Evolutionary conservation across 805 yeast species (phyloP).

Genomic region (Candida michaelii): DNA sequence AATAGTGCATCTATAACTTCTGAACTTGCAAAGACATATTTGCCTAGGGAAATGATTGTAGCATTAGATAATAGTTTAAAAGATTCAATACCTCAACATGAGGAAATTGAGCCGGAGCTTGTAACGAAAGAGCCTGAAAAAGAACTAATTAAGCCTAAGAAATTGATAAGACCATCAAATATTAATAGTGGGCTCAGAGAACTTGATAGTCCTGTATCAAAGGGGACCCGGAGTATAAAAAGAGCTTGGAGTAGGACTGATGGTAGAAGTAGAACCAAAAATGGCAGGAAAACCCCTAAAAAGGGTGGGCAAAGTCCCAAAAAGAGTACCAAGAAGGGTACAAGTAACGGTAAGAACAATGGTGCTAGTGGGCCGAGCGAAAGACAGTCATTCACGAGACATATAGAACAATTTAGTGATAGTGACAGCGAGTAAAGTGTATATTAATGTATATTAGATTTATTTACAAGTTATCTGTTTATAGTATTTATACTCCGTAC

Average conservation of each 20-base stretch:
- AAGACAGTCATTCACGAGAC: slow-evolving; percentile 1
- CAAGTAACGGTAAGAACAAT: neutral
- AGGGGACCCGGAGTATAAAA: no score
- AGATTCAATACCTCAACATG: no score
- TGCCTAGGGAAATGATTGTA: slow-evolving; percentile 38
- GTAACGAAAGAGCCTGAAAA: no score
- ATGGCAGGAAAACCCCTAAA: no score
- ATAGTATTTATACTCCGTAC: no score
- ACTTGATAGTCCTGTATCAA: no score
- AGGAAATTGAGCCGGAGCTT: neutral
- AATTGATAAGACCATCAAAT: no score
- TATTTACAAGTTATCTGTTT: slow-evolving; percentile 8
- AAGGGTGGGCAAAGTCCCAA: no score
- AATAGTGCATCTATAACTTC: slow-evolving; percentile 25
- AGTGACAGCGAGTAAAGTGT: slow-evolving; percentile 11
- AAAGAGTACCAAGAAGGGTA: neutral
- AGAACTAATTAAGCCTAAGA: no score
- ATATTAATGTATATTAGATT: slow-evolving; percentile 12
- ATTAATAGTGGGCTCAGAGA: no score
- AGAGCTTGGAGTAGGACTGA: no score
- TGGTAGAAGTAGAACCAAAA: no score
- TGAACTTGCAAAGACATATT: slow-evolving; percentile 30
- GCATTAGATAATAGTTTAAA: slow-evolving; percentile 32
- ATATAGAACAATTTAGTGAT: slow-evolving; percentile 9
- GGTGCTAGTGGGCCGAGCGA: neutral